Percentiles rank a stretch among this genome's conserved stretches.
Conservation (phyloP, 345 rosid genomes). For the Rhizophora apiculata region DNA sequence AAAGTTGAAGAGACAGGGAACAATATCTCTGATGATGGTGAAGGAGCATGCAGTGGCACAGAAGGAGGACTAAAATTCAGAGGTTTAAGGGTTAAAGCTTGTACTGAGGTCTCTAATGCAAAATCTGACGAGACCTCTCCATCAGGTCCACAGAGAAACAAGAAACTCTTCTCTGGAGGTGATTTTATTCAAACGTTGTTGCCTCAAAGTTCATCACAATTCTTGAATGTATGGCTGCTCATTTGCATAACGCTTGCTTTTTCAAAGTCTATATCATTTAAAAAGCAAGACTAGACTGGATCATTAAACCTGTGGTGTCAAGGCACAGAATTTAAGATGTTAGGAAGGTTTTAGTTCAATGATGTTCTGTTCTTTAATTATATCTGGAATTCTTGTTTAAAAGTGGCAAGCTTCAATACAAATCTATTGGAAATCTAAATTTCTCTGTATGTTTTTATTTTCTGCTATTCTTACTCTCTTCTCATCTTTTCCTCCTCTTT, state of each 20-base stretch:
- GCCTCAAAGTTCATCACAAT: not conserved
- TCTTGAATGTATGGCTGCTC: too few relatives aligned
- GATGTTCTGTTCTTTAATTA: not conserved
- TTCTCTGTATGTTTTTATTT: not conserved
- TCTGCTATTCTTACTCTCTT: not conserved
- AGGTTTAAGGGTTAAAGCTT: constrained; percentile 41
- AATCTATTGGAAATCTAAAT: too few relatives aligned
- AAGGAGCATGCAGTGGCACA: constrained; percentile 25
- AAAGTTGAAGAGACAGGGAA: constrained; percentile 23
- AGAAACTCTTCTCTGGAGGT: constrained; percentile 23
- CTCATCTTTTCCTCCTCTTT: not conserved
- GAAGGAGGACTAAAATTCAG: constrained; percentile 19
- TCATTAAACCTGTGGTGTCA: not conserved
- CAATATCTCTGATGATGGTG: constrained; percentile 20
- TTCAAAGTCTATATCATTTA: not conserved
- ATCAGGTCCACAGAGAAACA: constrained; percentile 35
- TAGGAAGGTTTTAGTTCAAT: constrained; percentile 1
- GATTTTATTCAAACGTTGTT: not conserved
- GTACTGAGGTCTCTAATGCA: constrained; percentile 33
- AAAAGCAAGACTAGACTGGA: not conserved
- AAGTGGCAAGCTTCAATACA: too few relatives aligned
- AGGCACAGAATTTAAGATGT: not conserved
- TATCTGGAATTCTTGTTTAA: too few relatives aligned
- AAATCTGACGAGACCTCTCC: constrained; percentile 41
- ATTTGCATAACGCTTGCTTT: not conserved